Base-by-base conservation (phyloP, 129 eudicot species). In the Flaveria sonorensis region DNA sequence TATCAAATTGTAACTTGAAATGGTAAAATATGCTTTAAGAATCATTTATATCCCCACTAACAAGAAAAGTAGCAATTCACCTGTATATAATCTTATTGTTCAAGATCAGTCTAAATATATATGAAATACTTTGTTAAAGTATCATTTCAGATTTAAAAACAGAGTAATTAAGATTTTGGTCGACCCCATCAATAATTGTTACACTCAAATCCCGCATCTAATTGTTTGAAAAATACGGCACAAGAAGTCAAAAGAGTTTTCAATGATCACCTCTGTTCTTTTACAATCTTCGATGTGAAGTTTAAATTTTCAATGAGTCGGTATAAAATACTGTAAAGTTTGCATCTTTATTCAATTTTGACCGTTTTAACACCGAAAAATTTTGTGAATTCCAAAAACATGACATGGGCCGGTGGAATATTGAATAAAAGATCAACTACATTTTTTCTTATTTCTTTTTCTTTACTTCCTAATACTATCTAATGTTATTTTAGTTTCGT, bases 211-310 rank as follows among this genome's bases (percentile, higher is more conserved):
- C 32, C 64, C 64, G 63, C 83, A 23, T 72, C 70, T 30, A 23
- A 36, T 63, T 64, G 53, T 21, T 61, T 20, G 23, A 57, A 20
- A 20, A 57, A 20, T 57, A 57, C 28, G 10, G 23, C 40, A 36
- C 40, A 21, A 57, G 64, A 57, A 57, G 64, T 57, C 64, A 57
- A 57, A 13, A 57, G 30, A 20, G 15, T 57, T 57, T 57, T 57
- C 14, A 2, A 19, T 13, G 16, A 48, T 23, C 11, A 45, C 50
- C 13, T 45, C 15, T 47, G 32, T 68, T 36, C 1, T 36, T 4
- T 56, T 51, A 65, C 65, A 50, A 55, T 51, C 66, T 64, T 65
- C 10, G 63, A 47, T 62, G 72, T 75, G 63, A 75, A 75, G 71
- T 4, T 36, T 6, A 36, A 36, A 36, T 6, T 5, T 36, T 36